These are phyloP conservation scores for Eimeria acervulina DNA, from an alignment of 169 alveolate genomes.

Conservation along the genomic window DNA sequence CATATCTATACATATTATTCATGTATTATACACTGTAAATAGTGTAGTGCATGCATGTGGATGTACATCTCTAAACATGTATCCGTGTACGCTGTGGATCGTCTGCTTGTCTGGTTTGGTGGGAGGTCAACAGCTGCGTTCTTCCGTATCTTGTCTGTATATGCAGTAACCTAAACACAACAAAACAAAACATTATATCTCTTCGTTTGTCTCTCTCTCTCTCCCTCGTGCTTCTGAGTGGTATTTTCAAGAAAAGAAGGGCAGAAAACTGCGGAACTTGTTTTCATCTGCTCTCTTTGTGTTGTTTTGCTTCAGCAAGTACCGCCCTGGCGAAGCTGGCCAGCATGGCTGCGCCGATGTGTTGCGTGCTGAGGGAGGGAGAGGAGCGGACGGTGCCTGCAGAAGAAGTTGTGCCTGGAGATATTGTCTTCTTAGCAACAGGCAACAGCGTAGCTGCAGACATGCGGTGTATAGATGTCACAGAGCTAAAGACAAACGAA, in stretches of 20 bases:
- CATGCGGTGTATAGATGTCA: slow-evolving; percentile 93
- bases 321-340: slow-evolving; percentile 95
- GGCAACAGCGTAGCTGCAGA: slow-evolving; percentile 98
- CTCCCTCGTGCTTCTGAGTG: background rate
- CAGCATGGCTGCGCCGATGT: slow-evolving; percentile 94
- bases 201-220: background rate
- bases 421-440: slow-evolving; percentile 92
- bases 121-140: too few species aligned
- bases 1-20: too few species aligned
- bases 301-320: slow-evolving; percentile 84
- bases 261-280: background rate
- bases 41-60: too few species aligned
- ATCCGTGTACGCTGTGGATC: background rate
- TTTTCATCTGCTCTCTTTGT: background rate
- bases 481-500: slow-evolving; percentile 96
- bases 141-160: background rate
- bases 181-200: too few species aligned
- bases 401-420: slow-evolving; percentile 96
- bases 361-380: slow-evolving; percentile 92
- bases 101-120: too few species aligned
- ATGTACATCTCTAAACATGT: background rate
- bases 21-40: too few species aligned
- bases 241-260: background rate
- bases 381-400: slow-evolving; percentile 90
- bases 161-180: too few species aligned